Evolutionary conservation across 176 grass and related monocot species (phyloP), one percentile per base, ranked within the genome.

Genomic region (Triticum timopheevii): DNA sequence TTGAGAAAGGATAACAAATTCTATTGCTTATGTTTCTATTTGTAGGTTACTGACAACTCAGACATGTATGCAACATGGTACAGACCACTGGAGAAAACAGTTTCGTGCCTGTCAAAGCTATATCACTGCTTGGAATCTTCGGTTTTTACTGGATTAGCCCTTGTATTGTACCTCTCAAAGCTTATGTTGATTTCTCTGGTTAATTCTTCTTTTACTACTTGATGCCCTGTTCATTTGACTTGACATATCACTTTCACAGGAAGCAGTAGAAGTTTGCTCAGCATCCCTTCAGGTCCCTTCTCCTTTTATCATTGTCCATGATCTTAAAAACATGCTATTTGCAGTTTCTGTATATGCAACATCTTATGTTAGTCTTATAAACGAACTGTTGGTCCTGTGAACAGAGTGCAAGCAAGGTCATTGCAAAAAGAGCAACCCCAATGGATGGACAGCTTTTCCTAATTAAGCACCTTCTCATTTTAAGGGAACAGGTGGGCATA

Each of bases 371-470:
- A 84, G 79, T 79, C 54, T 90, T 71, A 88, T 47, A 42, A 63
- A 78, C 4, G 38, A 45, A 63, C 38, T 70, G 83, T 81, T 86
- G 66, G 52, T 83, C 67, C 20, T 88, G 61, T 80, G 79, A 87
- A 87, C 83, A 98, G 97, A 96, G 77, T 90, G 93, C 93, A 78
- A 94, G 92, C 88, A 98, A 94, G 82, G 81, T 71, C 31, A 88
- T 98, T 90, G 73, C 90, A 67, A 98, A 98, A 87, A 98, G 90
- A 94, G 86, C 92, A 86, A 87, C 76, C 39, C 78, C 81, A 61
- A 98, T 94, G 88, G 96, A 98, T 88, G 96, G 93, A 2, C 96
- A 98, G 76, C 96, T 98, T 87, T 98, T 98, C 83, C 88, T 98
- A 58, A 94, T 98, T 73, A 98, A 95, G 79, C 92, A 98, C 81